Evolutionary conservation across 2,329 filamentous ascomycete species (phyloP).

Genomic region (Fusarium setosum): DNA sequence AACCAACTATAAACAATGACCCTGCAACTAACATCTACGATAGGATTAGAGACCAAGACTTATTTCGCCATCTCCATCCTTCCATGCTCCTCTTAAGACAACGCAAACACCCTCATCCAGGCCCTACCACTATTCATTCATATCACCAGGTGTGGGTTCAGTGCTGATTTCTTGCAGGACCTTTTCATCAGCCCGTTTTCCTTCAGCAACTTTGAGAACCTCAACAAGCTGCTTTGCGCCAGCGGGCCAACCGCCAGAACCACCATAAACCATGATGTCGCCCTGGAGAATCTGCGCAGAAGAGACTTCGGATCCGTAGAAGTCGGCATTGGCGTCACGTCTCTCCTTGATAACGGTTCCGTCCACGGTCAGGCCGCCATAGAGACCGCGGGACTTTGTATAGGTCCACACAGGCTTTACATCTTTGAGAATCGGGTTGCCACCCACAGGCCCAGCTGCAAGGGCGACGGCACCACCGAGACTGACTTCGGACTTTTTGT

Average conservation of each 20-base stretch:
- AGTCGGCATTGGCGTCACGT: conserved; percentile 77
- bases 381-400: conserved; percentile 70
- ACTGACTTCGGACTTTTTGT: conserved; percentile 73
- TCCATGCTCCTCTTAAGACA: background rate
- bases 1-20: too few relatives aligned
- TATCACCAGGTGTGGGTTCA: background rate
- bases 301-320: conserved; percentile 63
- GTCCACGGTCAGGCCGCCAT: conserved; percentile 75
- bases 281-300: conserved; percentile 15
- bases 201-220: background rate
- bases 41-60: too few relatives aligned
- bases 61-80: too few relatives aligned
- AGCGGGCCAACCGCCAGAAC: background rate
- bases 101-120: background rate
- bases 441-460: conserved; percentile 66
- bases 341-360: conserved; percentile 80
- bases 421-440: conserved; percentile 71
- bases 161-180: background rate
- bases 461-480: conserved; percentile 76
- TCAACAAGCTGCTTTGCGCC: background rate
- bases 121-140: background rate
- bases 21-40: too few relatives aligned
- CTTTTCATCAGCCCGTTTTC: background rate
- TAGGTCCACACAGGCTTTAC: conserved; percentile 70
- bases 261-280: background rate